Evolutionary conservation across 2,329 filamentous ascomycete species (phyloP).

Genomic region (Cordyceps fumosorosea): DNA sequence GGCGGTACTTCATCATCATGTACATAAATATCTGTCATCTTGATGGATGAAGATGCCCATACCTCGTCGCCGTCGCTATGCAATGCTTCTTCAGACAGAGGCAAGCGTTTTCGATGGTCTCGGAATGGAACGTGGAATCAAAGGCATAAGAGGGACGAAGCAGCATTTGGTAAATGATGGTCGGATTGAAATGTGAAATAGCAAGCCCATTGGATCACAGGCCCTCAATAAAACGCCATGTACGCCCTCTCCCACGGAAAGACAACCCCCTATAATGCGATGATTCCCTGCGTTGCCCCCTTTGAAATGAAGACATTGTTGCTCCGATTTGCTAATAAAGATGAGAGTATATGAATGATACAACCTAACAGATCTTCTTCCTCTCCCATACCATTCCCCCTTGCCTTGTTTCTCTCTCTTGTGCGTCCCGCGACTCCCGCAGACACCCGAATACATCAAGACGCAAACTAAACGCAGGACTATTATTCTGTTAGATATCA

Average conservation of each 20-base stretch:
- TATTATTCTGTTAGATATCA: conserved; percentile 54
- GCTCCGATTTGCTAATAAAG: neutral
- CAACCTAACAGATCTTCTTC: neutral
- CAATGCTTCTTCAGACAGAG: too few species aligned
- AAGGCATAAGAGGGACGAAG: neutral
- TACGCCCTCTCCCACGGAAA: neutral
- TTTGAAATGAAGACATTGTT: neutral
- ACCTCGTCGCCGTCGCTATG: too few species aligned
- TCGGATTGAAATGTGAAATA: neutral
- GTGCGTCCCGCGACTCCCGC: neutral
- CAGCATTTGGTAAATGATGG: neutral
- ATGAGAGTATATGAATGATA: neutral
- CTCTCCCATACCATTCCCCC: neutral
- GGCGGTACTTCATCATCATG: too few species aligned
- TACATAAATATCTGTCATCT: too few species aligned
- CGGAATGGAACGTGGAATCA: too few species aligned
- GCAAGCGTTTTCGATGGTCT: too few species aligned
- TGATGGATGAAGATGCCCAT: too few species aligned
- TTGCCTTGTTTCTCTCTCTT: neutral
- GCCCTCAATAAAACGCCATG: neutral
- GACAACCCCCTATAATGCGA: neutral
- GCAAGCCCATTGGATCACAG: neutral
- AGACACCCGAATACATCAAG: neutral
- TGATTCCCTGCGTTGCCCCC: neutral
- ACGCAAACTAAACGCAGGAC: neutral